Evolutionary conservation across 805 yeast species (phyloP).

Genomic region (Yamadazyma scolyti): DNA sequence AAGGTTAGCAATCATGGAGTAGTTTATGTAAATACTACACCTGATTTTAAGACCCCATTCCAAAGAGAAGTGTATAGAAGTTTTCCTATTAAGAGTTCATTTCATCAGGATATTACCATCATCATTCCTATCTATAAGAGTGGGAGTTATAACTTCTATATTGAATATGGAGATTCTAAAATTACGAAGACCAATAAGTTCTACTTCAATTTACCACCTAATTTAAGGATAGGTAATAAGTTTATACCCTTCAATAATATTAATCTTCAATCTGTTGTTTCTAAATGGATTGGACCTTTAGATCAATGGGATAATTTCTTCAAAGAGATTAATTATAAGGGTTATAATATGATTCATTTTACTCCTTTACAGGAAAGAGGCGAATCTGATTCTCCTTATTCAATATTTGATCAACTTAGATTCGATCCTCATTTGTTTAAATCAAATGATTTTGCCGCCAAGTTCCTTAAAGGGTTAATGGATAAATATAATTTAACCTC

Average conservation of each 20-base stretch:
- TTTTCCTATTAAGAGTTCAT: conserved; percentile 48
- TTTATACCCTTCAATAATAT: conserved; percentile 73
- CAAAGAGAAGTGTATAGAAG: conserved; percentile 55
- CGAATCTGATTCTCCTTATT: conserved; percentile 87
- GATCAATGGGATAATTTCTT: conserved; percentile 68
- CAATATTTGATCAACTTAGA: conserved; percentile 78
- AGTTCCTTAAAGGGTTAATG: conserved; percentile 49
- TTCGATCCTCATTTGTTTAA: conserved; percentile 70
- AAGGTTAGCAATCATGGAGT: conserved; percentile 66
- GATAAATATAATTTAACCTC: conserved; percentile 61
- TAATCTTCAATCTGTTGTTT: conserved; percentile 78
- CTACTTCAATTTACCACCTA: conserved; percentile 80
- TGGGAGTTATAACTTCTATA: conserved; percentile 76
- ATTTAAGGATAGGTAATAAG: conserved; percentile 51
- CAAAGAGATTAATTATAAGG: conserved; percentile 59
- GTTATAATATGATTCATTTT: conserved; percentile 94
- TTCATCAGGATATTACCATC: conserved; percentile 60
- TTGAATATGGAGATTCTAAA: conserved; percentile 46
- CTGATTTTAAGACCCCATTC: conserved; percentile 37
- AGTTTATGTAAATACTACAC: conserved; percentile 73
- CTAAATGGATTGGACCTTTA: conserved; percentile 84
- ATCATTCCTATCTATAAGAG: conserved; percentile 63
- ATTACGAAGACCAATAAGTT: conserved; percentile 49
- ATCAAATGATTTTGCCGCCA: conserved; percentile 48
- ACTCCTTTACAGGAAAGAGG: conserved; percentile 93